Base-by-base conservation (phyloP, 148 eudicot species). In the Camellia japonica region DNA sequence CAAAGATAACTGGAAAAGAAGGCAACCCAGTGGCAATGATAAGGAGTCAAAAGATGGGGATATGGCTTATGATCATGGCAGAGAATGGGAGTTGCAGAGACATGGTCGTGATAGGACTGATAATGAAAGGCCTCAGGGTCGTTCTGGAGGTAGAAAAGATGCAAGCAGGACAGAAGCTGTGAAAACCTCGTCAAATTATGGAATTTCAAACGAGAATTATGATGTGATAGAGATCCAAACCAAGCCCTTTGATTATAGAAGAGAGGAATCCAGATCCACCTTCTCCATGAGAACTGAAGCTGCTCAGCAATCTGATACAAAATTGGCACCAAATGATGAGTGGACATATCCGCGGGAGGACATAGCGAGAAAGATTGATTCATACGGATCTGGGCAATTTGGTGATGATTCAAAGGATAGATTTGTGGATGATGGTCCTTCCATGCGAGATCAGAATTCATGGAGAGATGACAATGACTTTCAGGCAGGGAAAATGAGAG, bases 201-300 rank as follows among this genome's bases (percentile, higher is more conserved):
- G 98, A 79, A 91, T 90, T 68, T 89, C 98, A 61, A 93, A 89
- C 18, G 92, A 90, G 68, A 93, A 93, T 78, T 92, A 94, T 83
- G 98, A 93, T 82, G 94, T 92, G 68, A 95, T 93, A 85, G 98
- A 95, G 90, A 95, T 95, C 75, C 96, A 91, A 65, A 87, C 94
- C 30, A 95, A 90, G 79, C 82, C 98, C 62, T 87, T 91, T 82
- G 95, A 94, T 83, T 90, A 85, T 87, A 92, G 85, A 64, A 87
- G 89, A 80, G 94, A 88, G 46, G 90, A 88, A 47, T 74, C 86
- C 59, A 83, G 76, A 81, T 85, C 91, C 44, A 59, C 73, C 68
- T 82, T 71, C 78, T 56, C 75, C 41, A 88, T 89, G 84, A 87
- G 79, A 76, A 86, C 68, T 54, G 94, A 94, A 78, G 82, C 78